Evolutionary conservation across 768 basidiomycete species (phyloP).

Genomic region (Sistotremastrum niveocremeum): DNA sequence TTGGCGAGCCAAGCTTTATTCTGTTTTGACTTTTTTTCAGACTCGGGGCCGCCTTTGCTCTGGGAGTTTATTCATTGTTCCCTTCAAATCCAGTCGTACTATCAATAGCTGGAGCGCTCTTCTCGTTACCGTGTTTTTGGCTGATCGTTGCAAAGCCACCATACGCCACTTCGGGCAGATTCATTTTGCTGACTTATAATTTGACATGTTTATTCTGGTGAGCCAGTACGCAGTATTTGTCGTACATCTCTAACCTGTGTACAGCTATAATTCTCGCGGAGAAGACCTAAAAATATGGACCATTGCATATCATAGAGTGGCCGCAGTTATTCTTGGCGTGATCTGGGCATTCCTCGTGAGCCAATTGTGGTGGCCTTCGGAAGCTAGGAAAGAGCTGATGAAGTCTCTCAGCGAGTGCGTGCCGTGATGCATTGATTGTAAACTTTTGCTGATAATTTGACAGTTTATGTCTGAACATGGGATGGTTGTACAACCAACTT

Average conservation of each 20-base stretch:
- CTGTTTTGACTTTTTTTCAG: constrained; percentile 25
- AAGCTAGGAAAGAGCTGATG: constrained; percentile 79
- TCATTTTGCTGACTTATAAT: constrained; percentile 81
- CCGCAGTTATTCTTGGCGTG: constrained; percentile 75
- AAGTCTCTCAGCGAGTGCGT: constrained; percentile 78
- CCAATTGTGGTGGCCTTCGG: constrained; percentile 90
- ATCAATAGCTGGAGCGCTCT: constrained; percentile 75
- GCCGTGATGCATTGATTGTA: constrained; percentile 1
- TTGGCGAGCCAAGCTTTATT: constrained; percentile 3
- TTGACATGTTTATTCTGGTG: constrained; percentile 45
- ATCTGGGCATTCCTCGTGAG: constrained; percentile 84
- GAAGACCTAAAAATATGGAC: constrained; percentile 45
- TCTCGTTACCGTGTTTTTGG: constrained; percentile 90
- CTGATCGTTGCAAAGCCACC: constrained; percentile 69
- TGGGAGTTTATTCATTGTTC: constrained; percentile 56
- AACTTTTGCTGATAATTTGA: constrained; percentile 1
- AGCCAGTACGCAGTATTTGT: constrained; percentile 23
- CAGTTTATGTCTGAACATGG: constrained; percentile 86
- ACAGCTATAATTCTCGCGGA: constrained; percentile 69
- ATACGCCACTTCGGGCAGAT: constrained; percentile 62
- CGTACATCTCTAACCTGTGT: constrained; percentile 18
- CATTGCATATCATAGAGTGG: constrained; percentile 65
- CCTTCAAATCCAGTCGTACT: constrained; percentile 63
- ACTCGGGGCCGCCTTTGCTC: constrained; percentile 67
- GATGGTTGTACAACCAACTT: constrained; percentile 88